Base-by-base conservation (phyloP, 768 basidiomycete genomes). In the Hypsizygus marmoreus region DNA sequence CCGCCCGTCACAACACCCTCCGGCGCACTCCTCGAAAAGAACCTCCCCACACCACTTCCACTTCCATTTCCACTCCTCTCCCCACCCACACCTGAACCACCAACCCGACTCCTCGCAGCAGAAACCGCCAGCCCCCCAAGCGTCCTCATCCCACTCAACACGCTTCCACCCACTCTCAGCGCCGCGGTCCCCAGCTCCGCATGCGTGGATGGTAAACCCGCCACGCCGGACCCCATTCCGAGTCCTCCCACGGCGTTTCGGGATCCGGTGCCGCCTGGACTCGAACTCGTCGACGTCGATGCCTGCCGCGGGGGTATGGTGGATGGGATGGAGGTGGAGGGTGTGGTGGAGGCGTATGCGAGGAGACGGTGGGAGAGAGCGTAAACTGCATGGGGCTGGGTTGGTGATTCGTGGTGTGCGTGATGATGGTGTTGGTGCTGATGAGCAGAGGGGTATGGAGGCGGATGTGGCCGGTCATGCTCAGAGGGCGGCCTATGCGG, bases 11-110 rank as follows among this genome's bases (percentile, higher is more conserved):
- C 51, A 22, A 25, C 67, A 28, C 67, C 66, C 31, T 74, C 76
- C 6, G 85, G 85, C 1, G 84, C 82, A 55, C 83, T 85, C 61
- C 77, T 69, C 38, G 84, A 86, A 57, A 82, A 82, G 54, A 81
- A 76, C 57, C 70, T 60, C 38, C 64, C 64, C 14, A 64, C 53
- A 19, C 62, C 49, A 28, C 59, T 67, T 30, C 57, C 57, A 24
- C 53, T 52, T 40, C 61, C 44, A 11, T 45, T 43, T 54, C 59
- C 51, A 2, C 47, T 47, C 6, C 54, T 58, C n/a, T n/a, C n/a
- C n/a, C n/a, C n/a, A n/a, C n/a, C n/a, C n/a, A n/a, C n/a, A n/a
- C n/a, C n/a, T n/a, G n/a, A n/a, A 7, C 30, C 63, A 25, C 54
- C 67, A 12, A 71, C 63, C 4, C 63, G 54, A 32, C 55, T 69